Conservation (phyloP, 2,329 filamentous ascomycete genomes). For the Penicillium nordicum region DNA sequence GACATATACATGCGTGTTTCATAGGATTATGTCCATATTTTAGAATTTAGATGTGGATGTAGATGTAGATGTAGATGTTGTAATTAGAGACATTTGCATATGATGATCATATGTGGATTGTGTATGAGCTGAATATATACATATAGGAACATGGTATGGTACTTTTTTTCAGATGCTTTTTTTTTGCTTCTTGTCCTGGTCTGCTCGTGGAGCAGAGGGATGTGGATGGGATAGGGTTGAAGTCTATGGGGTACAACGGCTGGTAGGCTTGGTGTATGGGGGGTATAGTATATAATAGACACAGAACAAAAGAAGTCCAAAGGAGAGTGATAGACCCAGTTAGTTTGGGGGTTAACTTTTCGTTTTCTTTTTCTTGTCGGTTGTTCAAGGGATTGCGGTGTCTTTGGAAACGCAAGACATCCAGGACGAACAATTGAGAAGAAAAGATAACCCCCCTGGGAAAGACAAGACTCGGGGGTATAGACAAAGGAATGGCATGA, state of each 20-base stretch:
- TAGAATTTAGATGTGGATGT: background rate
- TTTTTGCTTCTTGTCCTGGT: background rate
- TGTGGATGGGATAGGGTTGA: background rate
- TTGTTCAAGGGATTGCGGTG: background rate
- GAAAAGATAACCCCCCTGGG: background rate
- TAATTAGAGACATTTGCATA: background rate
- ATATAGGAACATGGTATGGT: background rate
- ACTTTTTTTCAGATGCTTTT: background rate
- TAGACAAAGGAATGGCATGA: slow-evolving; percentile 31
- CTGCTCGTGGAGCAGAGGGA: background rate
- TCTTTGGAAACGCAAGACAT: background rate
- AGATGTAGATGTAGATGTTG: background rate
- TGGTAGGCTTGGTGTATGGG: background rate
- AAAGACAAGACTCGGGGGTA: slow-evolving; percentile 11
- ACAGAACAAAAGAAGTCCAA: background rate
- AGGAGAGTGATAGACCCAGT: background rate
- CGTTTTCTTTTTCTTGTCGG: background rate
- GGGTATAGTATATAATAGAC: slow-evolving; percentile 1
- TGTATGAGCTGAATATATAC: background rate
- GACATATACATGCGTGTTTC: background rate
- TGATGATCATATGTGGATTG: background rate
- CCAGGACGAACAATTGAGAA: background rate
- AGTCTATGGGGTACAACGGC: slow-evolving; percentile 5
- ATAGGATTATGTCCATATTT: background rate
- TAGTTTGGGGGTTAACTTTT: background rate